A percentile compares a stretch with the other conserved stretches of the same genome.
Evolutionary conservation across 352 stramenopile species (phyloP).

Genomic region (Elongisporangium undulatum): DNA sequence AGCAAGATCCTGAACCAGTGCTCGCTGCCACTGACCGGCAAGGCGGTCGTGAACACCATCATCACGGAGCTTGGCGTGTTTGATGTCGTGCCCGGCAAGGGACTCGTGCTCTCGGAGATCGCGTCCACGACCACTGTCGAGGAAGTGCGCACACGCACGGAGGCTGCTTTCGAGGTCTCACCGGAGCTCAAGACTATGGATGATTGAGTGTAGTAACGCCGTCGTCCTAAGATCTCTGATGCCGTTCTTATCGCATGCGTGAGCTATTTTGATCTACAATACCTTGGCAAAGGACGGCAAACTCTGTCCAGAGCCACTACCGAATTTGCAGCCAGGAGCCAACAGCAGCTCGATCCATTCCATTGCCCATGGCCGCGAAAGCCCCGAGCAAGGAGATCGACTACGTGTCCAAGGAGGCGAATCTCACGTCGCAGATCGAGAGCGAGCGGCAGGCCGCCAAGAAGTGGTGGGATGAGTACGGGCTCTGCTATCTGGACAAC

Average conservation of each 20-base stretch:
- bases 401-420: conserved; percentile 82
- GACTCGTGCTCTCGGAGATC: conserved; percentile 89
- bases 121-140: conserved; percentile 78
- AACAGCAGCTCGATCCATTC: not conserved
- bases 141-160: conserved; percentile 73
- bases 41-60: conserved; percentile 91
- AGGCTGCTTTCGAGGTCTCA: conserved; percentile 71
- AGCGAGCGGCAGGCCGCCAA: conserved; percentile 73
- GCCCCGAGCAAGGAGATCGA: conserved; percentile 67
- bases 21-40: conserved; percentile 93
- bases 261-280: too few relatives aligned
- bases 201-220: conserved; percentile 15
- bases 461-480: conserved; percentile 81
- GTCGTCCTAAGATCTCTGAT: not conserved
- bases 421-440: conserved; percentile 79
- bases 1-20: conserved; percentile 95
- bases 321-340: not conserved
- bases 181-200: conserved; percentile 62
- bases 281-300: too few relatives aligned
- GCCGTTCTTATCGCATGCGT: conserved; percentile 4
- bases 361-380: conserved; percentile 29
- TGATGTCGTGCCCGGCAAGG: conserved; percentile 50
- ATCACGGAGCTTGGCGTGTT: conserved; percentile 92
- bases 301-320: too few relatives aligned
- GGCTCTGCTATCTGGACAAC: conserved; percentile 73